phyloP scores from a whole-genome alignment of 768 basidiomycete genomes.

The Rickenella mellea region DNA sequence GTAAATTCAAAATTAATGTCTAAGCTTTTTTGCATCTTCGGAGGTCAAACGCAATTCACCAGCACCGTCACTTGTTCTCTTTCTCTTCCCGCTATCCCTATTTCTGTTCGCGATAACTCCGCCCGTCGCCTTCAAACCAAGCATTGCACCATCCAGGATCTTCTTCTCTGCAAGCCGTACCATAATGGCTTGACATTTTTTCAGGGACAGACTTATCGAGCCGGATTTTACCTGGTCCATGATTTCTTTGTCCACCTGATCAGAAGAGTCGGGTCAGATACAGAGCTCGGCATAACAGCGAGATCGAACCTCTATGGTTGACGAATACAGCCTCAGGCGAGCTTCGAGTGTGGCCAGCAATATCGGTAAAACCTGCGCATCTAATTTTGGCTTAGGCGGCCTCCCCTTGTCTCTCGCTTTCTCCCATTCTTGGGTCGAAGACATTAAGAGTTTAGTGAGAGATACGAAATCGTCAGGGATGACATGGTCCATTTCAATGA shows the following conservation, averaged over 20 bases:
- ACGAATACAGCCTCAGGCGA: constrained; percentile 48
- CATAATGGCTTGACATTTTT: constrained; percentile 52
- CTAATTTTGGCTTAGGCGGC: constrained; percentile 63
- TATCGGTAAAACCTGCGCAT: constrained; percentile 36
- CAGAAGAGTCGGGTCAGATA: neutral
- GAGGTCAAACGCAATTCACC: too few relatives aligned
- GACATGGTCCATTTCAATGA: constrained; percentile 41
- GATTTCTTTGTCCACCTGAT: constrained; percentile 37
- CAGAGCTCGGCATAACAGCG: neutral
- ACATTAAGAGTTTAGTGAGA: constrained; percentile 53
- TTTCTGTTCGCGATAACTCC: too few relatives aligned
- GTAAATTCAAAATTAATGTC: too few relatives aligned
- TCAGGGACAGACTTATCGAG: constrained; percentile 29
- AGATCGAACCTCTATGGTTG: constrained; percentile 44
- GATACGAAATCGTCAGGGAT: constrained; percentile 52
- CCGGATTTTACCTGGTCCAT: constrained; percentile 21
- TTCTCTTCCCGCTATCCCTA: too few relatives aligned
- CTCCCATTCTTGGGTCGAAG: constrained; percentile 49
- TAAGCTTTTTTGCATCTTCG: too few relatives aligned
- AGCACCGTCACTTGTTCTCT: too few relatives aligned
- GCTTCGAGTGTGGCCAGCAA: constrained; percentile 36
- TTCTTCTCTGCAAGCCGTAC: constrained; percentile 78
- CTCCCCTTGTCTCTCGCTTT: constrained; percentile 52
- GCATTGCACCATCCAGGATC: constrained; percentile 45
- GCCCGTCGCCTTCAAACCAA: too few relatives aligned